Percentiles rank a stretch among this genome's conserved stretches.
These are phyloP conservation scores for Torrubiellomyces zombiae DNA, from an alignment of 2,329 filamentous ascomycete species.

Conservation along the genomic window DNA sequence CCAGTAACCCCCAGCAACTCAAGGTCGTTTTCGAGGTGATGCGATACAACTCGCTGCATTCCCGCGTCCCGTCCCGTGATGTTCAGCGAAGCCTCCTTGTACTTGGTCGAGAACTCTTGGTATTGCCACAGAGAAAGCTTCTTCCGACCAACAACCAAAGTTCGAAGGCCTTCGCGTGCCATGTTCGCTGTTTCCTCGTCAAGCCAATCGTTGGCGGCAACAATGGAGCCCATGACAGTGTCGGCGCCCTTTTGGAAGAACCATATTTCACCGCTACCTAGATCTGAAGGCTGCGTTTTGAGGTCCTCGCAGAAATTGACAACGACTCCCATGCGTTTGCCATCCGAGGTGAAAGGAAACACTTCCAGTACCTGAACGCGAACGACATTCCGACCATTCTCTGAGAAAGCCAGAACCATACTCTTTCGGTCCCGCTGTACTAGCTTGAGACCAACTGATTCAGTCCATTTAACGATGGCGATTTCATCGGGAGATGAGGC, in stretches of 20 bases:
- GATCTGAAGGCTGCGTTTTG: constrained; percentile 29
- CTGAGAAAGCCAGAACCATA: constrained; percentile 66
- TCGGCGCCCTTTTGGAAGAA: constrained; percentile 98
- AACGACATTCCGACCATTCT: constrained; percentile 58
- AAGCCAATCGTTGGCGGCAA: constrained; percentile 92
- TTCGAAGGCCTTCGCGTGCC: constrained; percentile 89
- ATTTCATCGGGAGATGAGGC: constrained; percentile 97
- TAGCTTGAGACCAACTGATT: constrained; percentile 75
- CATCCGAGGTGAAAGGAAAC: constrained; percentile 95
- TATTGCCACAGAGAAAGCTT: constrained; percentile 66
- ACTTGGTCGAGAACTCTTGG: constrained; percentile 56
- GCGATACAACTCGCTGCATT: constrained; percentile 64
- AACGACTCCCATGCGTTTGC: constrained; percentile 95
- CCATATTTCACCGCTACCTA: constrained; percentile 67
- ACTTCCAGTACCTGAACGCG: constrained; percentile 80
- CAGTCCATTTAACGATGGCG: constrained; percentile 91
- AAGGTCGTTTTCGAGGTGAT: constrained; percentile 72
- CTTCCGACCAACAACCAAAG: constrained; percentile 87
- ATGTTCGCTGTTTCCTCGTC: constrained; percentile 99
- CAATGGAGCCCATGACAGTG: constrained; percentile 93
- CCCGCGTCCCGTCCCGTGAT: constrained; percentile 65
- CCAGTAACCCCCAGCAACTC: constrained; percentile 95
- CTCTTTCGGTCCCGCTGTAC: constrained; percentile 72
- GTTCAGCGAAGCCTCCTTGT: constrained; percentile 65
- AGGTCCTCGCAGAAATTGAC: constrained; percentile 59